Conservation (phyloP, 257 asterid species). For the Eustoma russellianum region DNA sequence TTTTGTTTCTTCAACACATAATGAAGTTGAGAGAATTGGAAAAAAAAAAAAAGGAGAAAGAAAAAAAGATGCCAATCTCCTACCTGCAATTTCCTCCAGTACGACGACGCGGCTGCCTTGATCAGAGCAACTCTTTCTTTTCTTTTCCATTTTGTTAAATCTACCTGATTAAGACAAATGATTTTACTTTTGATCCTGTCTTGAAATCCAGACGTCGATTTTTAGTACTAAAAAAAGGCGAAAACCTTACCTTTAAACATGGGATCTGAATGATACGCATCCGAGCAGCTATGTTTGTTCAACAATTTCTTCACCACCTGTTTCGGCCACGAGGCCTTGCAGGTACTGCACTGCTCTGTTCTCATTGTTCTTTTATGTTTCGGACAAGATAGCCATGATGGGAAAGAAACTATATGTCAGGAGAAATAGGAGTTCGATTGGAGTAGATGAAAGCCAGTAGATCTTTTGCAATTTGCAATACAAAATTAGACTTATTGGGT, state of each 20-base stretch:
- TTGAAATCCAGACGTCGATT: too few species aligned
- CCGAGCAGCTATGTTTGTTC: slow-evolving; percentile 36
- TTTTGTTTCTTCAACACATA: too few species aligned
- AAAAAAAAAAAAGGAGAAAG: neutral
- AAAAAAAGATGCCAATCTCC: neutral
- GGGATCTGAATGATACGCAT: slow-evolving; percentile 63
- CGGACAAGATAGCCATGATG: slow-evolving; percentile 19
- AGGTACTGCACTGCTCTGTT: slow-evolving; percentile 20
- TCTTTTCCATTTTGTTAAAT: slow-evolving; percentile 22
- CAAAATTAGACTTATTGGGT: slow-evolving; percentile 1
- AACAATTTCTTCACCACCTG: slow-evolving; percentile 61
- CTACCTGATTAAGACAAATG: slow-evolving; percentile 15
- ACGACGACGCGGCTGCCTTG: slow-evolving; percentile 60
- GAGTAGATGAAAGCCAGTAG: slow-evolving; percentile 7
- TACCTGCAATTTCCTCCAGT: slow-evolving; percentile 80
- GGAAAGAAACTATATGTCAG: slow-evolving; percentile 6
- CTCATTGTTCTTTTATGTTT: slow-evolving; percentile 36
- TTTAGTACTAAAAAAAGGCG: neutral
- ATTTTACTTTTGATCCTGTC: neutral
- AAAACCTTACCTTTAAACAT: slow-evolving; percentile 27
- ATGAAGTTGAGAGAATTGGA: too few species aligned
- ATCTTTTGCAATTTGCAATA: slow-evolving; percentile 1
- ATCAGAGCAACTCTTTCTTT: slow-evolving; percentile 73
- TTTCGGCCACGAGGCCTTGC: slow-evolving; percentile 67
- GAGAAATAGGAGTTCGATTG: slow-evolving; percentile 6